Evolutionary conservation across 148 eudicot species (phyloP).

Genomic region (Polygonum aviculare): DNA sequence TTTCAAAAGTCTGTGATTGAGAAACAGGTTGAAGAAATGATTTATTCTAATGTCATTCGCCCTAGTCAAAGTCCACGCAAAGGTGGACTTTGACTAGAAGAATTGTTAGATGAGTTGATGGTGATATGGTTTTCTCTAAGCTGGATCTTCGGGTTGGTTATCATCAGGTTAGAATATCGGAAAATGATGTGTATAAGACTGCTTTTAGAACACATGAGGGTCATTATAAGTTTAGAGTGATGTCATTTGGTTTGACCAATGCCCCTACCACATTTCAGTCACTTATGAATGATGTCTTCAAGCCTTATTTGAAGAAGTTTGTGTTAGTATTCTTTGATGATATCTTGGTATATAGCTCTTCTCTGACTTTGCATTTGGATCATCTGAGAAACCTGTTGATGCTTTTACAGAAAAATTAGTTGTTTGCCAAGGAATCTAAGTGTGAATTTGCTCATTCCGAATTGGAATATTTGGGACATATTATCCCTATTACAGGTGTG

Average conservation of each 20-base stretch:
- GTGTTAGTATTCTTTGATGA: constrained; percentile 1
- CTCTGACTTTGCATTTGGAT: neutral
- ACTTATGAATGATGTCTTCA: constrained; percentile 2
- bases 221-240: neutral
- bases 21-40: neutral
- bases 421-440: neutral
- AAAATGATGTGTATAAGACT: neutral
- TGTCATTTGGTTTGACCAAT: neutral
- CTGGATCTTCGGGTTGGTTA: neutral
- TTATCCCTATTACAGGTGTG: neutral
- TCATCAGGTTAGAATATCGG: neutral
- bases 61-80: neutral
- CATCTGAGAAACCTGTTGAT: neutral
- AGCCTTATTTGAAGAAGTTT: neutral
- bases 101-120: neutral
- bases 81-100: neutral
- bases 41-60: neutral
- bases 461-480: constrained; percentile 4
- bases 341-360: neutral
- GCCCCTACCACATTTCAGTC: neutral
- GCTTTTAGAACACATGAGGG: neutral
- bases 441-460: neutral
- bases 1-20: neutral
- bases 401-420: neutral
- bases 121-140: neutral